These are phyloP conservation scores for Capsicum rhomboideum DNA, from an alignment of 257 asterid species.

Conservation along the genomic window DNA sequence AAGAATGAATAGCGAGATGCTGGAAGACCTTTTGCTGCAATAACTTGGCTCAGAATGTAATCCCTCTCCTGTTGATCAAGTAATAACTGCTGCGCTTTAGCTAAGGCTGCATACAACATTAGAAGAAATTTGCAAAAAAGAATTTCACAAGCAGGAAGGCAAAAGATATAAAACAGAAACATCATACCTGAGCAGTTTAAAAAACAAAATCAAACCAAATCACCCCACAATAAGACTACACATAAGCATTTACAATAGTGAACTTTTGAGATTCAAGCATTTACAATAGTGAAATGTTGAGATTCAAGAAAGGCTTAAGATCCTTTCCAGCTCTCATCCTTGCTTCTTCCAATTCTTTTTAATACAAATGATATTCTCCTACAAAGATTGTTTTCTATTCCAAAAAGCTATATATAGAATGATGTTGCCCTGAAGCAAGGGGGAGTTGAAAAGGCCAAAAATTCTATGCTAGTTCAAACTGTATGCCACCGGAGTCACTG, in stretches of 20 bases:
- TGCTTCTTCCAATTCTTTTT: background rate
- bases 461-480: background rate
- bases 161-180: background rate
- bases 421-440: background rate
- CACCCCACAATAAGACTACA: background rate
- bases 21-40: constrained; percentile 72
- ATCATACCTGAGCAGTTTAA: background rate
- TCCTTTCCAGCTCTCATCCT: background rate
- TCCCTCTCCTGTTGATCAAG: constrained; percentile 92
- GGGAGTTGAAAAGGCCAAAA: background rate
- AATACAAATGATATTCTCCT: background rate
- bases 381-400: background rate
- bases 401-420: background rate
- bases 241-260: background rate
- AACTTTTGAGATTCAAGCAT: background rate
- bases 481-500: background rate
- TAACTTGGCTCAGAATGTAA: constrained; percentile 80
- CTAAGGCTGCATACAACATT: constrained; percentile 55
- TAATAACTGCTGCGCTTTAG: constrained; percentile 84
- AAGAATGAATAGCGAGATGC: background rate
- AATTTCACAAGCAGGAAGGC: background rate
- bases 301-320: background rate
- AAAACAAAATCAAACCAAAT: background rate
- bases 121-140: background rate
- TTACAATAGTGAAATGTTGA: background rate